phyloP scores from a whole-genome alignment of 2,329 filamentous ascomycete species.

The Ophiostoma montium region DNA sequence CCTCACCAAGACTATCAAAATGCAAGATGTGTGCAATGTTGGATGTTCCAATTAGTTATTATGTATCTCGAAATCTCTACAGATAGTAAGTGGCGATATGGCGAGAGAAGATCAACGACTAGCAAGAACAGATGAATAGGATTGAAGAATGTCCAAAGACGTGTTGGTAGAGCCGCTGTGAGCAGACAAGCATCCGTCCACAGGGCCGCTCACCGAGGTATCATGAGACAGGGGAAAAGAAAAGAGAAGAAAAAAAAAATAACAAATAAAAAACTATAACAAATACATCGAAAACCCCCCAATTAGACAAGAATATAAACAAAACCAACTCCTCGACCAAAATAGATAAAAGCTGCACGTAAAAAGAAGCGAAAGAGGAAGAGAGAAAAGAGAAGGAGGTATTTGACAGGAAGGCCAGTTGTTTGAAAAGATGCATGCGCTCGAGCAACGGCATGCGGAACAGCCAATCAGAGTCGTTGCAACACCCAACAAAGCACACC shows the following conservation, averaged over 20 bases:
- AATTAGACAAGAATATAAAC: slow-evolving; percentile 1
- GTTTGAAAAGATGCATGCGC: slow-evolving; percentile 3
- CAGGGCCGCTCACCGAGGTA: neutral
- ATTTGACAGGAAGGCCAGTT: slow-evolving; percentile 4
- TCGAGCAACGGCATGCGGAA: slow-evolving; percentile 7
- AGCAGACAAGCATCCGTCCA: neutral
- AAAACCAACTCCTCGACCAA: slow-evolving; percentile 6
- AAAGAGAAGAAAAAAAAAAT: neutral
- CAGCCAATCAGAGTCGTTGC: slow-evolving; percentile 2
- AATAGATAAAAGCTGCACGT: neutral
- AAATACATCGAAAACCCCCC: neutral
- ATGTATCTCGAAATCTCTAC: neutral
- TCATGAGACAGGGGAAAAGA: neutral
- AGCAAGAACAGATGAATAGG: neutral
- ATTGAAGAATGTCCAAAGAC: neutral
- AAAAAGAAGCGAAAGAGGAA: neutral
- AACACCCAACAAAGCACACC: slow-evolving; percentile 12
- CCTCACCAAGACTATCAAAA: no score
- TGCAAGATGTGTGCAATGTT: slow-evolving; percentile 11
- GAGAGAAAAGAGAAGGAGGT: neutral
- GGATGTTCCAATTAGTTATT: slow-evolving; percentile 11
- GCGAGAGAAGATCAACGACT: slow-evolving; percentile 2
- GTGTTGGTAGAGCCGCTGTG: neutral
- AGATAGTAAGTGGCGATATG: no score
- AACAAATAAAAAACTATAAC: neutral